Evolutionary conservation across 2,329 filamentous ascomycete species (phyloP).

Genomic region (Neofusicoccum ribis): DNA sequence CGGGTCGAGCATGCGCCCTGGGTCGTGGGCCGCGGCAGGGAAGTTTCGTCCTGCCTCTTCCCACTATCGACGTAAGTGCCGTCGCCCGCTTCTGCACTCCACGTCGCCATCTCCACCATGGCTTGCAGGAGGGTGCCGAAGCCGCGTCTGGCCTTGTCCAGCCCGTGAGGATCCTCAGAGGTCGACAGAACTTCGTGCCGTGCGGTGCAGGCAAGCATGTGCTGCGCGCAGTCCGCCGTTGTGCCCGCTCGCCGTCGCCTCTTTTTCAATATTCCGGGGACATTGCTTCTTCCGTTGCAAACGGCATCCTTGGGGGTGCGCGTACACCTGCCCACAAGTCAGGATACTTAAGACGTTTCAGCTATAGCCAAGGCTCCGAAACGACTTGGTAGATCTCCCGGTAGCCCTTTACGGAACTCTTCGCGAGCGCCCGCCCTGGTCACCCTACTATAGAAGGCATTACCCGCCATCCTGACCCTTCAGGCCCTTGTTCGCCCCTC

Average conservation of each 20-base stretch:
- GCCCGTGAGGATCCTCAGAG: too few relatives aligned
- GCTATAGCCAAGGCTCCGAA: slow-evolving; percentile 15
- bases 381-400: slow-evolving; percentile 9
- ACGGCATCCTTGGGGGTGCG: slow-evolving; percentile 1
- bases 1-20: background rate
- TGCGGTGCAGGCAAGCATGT: background rate
- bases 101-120: background rate
- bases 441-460: slow-evolving; percentile 17
- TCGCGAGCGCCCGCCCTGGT: slow-evolving; percentile 4
- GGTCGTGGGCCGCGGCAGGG: background rate
- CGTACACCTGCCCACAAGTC: slow-evolving; percentile 11
- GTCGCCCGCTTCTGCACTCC: background rate
- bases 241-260: background rate
- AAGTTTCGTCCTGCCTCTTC: background rate
- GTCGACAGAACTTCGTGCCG: background rate
- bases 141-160: background rate
- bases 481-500: slow-evolving; percentile 12
- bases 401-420: slow-evolving; percentile 7
- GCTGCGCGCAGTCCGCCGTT: background rate
- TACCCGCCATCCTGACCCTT: background rate
- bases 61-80: background rate
- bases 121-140: background rate
- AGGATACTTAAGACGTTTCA: slow-evolving; percentile 17
- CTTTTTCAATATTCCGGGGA: background rate
- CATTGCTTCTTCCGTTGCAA: slow-evolving; percentile 1